Evolutionary conservation across 2,329 filamentous ascomycete species (phyloP), one percentile per base, ranked within the genome.

Genomic region (Pseudocercospora crystallina): DNA sequence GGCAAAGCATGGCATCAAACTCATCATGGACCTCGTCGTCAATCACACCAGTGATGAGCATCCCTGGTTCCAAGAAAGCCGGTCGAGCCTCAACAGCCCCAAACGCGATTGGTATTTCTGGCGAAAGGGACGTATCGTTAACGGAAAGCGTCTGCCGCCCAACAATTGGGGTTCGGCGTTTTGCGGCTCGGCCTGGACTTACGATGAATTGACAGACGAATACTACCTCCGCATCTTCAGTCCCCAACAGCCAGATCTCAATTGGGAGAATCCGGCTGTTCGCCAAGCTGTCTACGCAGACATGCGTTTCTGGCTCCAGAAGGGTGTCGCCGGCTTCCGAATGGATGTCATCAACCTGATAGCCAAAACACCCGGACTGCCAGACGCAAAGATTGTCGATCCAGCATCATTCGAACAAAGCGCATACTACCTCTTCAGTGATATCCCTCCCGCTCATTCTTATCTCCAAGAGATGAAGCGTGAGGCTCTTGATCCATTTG

Each of bases 31-130:
- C 44, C 63, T 77, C 31, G 60, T 58, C 3, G 63, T 65, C 14
- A 66, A 67, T 30, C 62, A 65, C 36, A 65, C 63, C 2, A 60
- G 54, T 3, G 56, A 69, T 15, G 70, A 82, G 57, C 80, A 84
- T 46, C 63, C 70, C 4, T 84, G 81, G 81, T 84, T 84, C 66
- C 71, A 75, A 45, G 74, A 81, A 42, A 77, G 78, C 2, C 71
- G 77, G 1, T 75, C 72, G 0, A 75, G 72, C 0, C 76, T 72
- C 48, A 65, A 71, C 8, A 79, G 73, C 56, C 64, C 73, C 0
- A 83, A 84, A 58, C 69, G 81, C 10, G 76, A 84, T 60, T 86
- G 79, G 77, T 86, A 85, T 60, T 82, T 86, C 59, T 88, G 85
- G 85, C 76, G 77, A 46, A 77, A 78, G 2, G 84, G 83, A 17